Base-by-base conservation (phyloP, 2,329 filamentous ascomycete genomes). In the Pseudocercospora fuligena region DNA sequence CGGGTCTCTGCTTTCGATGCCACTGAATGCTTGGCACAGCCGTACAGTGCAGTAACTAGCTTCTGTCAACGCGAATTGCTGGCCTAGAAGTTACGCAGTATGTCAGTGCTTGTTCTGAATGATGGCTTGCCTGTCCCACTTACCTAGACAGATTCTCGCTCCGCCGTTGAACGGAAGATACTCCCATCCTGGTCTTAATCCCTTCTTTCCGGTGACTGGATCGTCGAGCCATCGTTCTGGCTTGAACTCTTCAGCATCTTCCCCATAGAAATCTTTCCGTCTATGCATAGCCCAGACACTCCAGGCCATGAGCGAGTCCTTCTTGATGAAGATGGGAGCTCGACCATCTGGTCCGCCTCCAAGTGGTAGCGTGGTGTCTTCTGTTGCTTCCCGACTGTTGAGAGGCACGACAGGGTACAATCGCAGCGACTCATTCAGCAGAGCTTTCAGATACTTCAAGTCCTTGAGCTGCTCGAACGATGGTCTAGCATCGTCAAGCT, bases 1-100 rank as follows among this genome's bases (percentile, higher is more conserved):
- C 1, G 65, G 23, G 63, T 78, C 77, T 27, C 73, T 65, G 46
- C 73, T 74, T 62, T 77, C 73, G 51, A 80, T 73, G 2, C 47
- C 69, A 11, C 89, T 87, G 75, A 90, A 95, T 25, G 85, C 83
- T 81, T 94, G 92, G 75, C 94, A 87, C 70, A 94, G 74, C 53
- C 92, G 83, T 29, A 89, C 88, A 67, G 93, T 84, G 9, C 90
- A 88, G 76, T 94, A 94, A 31, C 82, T 82, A 82, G 91, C 91
- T 82, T 94, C 90, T 0, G 90, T 92, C 56, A 94, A 80, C 14
- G 92, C 92, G 77, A 93, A 94, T 78, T 94, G 90, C 83, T 94
- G 75, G 0, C 74, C 75, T 33, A 78, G n/a, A 14, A 49, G 12
- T 29, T 6, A n/a, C 36, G 11, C 25, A 31, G 7, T 3, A 8